These are phyloP conservation scores for Ophiocordyceps camponoti-leonardi DNA, from an alignment of 2,329 filamentous ascomycete species.

Conservation along the genomic window DNA sequence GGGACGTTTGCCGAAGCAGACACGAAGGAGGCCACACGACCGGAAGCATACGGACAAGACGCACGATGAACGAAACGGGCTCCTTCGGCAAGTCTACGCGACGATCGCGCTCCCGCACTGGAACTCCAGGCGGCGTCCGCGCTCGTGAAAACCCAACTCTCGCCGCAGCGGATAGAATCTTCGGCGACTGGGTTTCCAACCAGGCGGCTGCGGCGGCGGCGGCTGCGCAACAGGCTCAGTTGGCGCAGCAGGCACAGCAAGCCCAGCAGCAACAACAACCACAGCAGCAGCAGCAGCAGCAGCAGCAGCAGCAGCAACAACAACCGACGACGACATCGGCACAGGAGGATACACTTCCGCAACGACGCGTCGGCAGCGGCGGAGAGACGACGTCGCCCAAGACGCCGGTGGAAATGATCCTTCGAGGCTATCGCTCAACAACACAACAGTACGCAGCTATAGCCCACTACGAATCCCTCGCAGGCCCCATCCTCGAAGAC, in stretches of 20 bases:
- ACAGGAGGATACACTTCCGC: neutral
- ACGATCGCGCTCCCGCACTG: constrained; percentile 43
- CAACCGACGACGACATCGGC: constrained; percentile 49
- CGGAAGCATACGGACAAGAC: constrained; percentile 27
- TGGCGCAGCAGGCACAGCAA: constrained; percentile 14
- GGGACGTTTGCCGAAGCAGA: too few relatives aligned
- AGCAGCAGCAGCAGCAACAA: constrained; percentile 16
- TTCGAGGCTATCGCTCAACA: constrained; percentile 58
- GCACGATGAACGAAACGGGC: constrained; percentile 40
- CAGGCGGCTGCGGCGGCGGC: constrained; percentile 14
- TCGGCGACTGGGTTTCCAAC: constrained; percentile 38
- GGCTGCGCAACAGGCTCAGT: constrained; percentile 2
- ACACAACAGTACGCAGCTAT: constrained; percentile 71
- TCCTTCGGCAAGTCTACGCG: constrained; percentile 52
- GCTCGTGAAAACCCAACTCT: constrained; percentile 42
- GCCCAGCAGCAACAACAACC: constrained; percentile 27
- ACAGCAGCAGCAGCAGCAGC: constrained; percentile 29
- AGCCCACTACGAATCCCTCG: constrained; percentile 73
- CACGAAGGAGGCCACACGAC: constrained; percentile 30
- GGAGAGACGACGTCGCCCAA: constrained; percentile 1
- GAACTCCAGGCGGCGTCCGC: constrained; percentile 31
- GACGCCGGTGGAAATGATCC: constrained; percentile 56
- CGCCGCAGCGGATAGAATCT: constrained; percentile 43
- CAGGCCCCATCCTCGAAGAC: constrained; percentile 78
- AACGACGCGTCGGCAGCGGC: neutral